Evolutionary conservation across 306 rosid genomes (phyloP).

Genomic region (Vigna radiata): DNA sequence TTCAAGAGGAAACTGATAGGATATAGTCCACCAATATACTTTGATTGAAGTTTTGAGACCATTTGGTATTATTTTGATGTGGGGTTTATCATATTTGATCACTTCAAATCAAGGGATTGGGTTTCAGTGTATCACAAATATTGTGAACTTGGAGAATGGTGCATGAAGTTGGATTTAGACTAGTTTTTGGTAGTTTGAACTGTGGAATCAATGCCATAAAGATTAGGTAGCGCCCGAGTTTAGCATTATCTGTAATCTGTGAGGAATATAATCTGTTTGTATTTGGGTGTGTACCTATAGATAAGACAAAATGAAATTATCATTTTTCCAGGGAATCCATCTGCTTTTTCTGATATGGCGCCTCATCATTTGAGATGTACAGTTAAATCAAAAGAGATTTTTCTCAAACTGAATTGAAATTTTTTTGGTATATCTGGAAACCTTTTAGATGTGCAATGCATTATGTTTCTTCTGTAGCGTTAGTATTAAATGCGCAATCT

Average conservation of each 20-base stretch:
- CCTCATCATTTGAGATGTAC: conserved; percentile 1
- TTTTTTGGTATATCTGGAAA: background rate
- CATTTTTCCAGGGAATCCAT: conserved; percentile 1
- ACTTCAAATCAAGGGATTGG: background rate
- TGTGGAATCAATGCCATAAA: conserved; percentile 28
- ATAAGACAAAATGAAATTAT: background rate
- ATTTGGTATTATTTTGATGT: conserved; percentile 8
- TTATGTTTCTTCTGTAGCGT: conserved; percentile 15
- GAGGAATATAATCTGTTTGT: background rate
- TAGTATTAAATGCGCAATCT: background rate
- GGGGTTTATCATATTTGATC: conserved; percentile 20
- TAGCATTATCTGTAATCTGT: background rate
- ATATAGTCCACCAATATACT: conserved; percentile 15
- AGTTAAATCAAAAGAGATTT: conserved; percentile 3
- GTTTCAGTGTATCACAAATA: background rate
- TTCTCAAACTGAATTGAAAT: conserved; percentile 2
- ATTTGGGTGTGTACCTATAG: background rate
- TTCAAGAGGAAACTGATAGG: conserved; percentile 26
- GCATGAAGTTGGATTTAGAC: background rate
- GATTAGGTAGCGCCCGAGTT: background rate
- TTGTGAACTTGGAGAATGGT: conserved; percentile 19
- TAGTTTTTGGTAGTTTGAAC: conserved; percentile 13
- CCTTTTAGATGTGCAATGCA: background rate
- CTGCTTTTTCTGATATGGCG: background rate
- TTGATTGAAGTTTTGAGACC: conserved; percentile 23